Evolutionary conservation across 2,329 filamentous ascomycete species (phyloP), one percentile per base, ranked within the genome.

Genomic region (Trichothecium roseum): DNA sequence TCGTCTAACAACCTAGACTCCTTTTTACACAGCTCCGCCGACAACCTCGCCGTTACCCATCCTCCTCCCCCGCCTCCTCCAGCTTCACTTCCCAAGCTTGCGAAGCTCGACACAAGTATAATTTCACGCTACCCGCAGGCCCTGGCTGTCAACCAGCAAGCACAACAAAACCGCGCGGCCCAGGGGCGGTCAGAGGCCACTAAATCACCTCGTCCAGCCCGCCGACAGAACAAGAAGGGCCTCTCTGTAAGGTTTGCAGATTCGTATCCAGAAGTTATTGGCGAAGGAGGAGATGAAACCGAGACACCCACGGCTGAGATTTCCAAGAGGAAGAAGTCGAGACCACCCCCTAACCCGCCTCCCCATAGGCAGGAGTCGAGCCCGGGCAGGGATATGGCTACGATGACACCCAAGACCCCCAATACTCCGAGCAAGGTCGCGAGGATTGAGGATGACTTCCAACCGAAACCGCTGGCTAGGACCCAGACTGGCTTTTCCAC

Each of bases 231-330:
- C 34, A 74, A 71, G 51, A 84, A 84, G 56, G 81, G 81, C 8
- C 63, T 91, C 41, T 64, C 64, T 4, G 88, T 95, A 26, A 74
- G 69, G 37, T 95, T 95, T 49, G 72, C 71, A 35, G 76, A 84
- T 45, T 71, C 69, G 8, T 67, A 71, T 37, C 87, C 88, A 6
- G 81, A 86, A 32, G 60, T 94, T 42, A 95, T 96, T 50, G 89
- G 89, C 32, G 81, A 89, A 56, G 89, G 89, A 39, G 89, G 89
- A 24, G 89, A 95, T 50, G 87, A 94, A 55, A 81, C 82, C 37
- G 78, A 84, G 36, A 63, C 72, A 8, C 83, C 84, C 2, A 73
- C 78, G 2, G 64, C 76, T 15, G 82, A 91, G 51, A 80, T 94
- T 37, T 78, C 76, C 5, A 69, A 65, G 52, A 64, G 62, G 42